phyloP scores from a whole-genome alignment of 2,329 filamentous ascomycete genomes.

The Didymella exigua region DNA sequence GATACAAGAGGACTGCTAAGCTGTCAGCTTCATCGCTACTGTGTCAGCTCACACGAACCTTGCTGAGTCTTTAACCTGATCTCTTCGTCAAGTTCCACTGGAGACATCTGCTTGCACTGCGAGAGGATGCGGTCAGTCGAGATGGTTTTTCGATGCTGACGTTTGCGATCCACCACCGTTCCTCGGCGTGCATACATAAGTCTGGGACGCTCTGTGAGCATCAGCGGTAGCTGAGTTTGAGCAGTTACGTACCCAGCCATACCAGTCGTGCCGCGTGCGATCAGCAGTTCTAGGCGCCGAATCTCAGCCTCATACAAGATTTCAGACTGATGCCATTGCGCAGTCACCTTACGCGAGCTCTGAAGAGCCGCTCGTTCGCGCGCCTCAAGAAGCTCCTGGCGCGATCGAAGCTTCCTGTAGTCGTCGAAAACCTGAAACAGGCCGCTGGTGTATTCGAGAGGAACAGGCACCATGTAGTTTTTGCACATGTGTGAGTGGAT shows the following conservation, averaged over 20 bases:
- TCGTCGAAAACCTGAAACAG: slow-evolving; percentile 53
- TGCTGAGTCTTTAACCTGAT: slow-evolving; percentile 33
- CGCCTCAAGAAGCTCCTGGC: slow-evolving; percentile 39
- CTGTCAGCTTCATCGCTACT: not conserved
- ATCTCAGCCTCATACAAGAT: slow-evolving; percentile 50
- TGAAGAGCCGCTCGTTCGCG: slow-evolving; percentile 37
- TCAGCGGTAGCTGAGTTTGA: no score
- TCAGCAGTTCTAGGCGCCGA: slow-evolving; percentile 52
- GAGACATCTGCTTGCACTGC: slow-evolving; percentile 21
- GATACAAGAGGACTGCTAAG: slow-evolving; percentile 30
- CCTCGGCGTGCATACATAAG: slow-evolving; percentile 51
- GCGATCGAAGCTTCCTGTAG: slow-evolving; percentile 45
- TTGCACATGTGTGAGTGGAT: slow-evolving; percentile 35
- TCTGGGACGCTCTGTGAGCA: no score
- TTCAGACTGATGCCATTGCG: slow-evolving; percentile 42
- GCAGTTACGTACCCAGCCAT: slow-evolving; percentile 41
- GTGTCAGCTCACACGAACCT: slow-evolving; percentile 20
- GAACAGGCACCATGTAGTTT: slow-evolving; percentile 29
- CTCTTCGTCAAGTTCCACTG: slow-evolving; percentile 30
- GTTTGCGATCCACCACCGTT: slow-evolving; percentile 45
- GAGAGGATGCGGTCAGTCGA: slow-evolving; percentile 18
- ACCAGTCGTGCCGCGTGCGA: slow-evolving; percentile 50
- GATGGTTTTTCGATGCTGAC: slow-evolving; percentile 26
- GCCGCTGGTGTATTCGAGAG: slow-evolving; percentile 43
- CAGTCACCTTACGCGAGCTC: slow-evolving; percentile 35